These are phyloP conservation scores for Backusella tarrabulga DNA, from an alignment of 192 early-diverging fungal species.

Conservation along the genomic window DNA sequence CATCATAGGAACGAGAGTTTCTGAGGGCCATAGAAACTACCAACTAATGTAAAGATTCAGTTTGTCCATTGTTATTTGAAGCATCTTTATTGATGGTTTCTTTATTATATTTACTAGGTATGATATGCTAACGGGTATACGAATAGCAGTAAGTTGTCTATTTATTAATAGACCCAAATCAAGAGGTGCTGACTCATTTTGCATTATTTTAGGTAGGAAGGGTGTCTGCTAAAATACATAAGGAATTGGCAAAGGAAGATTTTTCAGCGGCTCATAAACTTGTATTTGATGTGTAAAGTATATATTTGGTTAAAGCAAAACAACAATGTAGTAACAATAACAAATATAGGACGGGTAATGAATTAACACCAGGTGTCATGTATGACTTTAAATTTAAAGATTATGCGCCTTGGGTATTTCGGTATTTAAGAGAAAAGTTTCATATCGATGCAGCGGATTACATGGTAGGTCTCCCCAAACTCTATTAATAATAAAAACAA, in stretches of 20 bases:
- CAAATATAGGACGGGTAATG: slow-evolving; percentile 72
- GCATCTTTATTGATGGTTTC: not conserved
- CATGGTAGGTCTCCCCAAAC: slow-evolving; percentile 57
- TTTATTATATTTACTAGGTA: slow-evolving; percentile 60
- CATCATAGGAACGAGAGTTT: slow-evolving; percentile 80
- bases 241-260: slow-evolving; percentile 73
- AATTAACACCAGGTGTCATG: slow-evolving; percentile 85
- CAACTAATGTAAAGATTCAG: slow-evolving; percentile 69
- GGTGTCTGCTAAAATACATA: slow-evolving; percentile 79
- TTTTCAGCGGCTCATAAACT: slow-evolving; percentile 89
- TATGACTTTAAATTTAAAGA: slow-evolving; percentile 99
- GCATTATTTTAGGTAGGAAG: slow-evolving; percentile 48
- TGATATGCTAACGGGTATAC: slow-evolving; percentile 96
- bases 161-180: not conserved
- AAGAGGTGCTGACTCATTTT: not conserved
- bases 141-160: slow-evolving; percentile 57
- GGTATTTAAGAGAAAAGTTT: slow-evolving; percentile 83
- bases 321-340: not conserved
- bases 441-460: slow-evolving; percentile 91
- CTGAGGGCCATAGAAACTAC: slow-evolving; percentile 96
- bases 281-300: slow-evolving; percentile 86
- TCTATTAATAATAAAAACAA: not conserved
- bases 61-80: not conserved
- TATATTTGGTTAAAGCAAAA: not conserved
- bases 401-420: slow-evolving; percentile 97